phyloP scores from a whole-genome alignment of 371 early-diverging fungal genomes.

The Actinomortierella wolfii region DNA sequence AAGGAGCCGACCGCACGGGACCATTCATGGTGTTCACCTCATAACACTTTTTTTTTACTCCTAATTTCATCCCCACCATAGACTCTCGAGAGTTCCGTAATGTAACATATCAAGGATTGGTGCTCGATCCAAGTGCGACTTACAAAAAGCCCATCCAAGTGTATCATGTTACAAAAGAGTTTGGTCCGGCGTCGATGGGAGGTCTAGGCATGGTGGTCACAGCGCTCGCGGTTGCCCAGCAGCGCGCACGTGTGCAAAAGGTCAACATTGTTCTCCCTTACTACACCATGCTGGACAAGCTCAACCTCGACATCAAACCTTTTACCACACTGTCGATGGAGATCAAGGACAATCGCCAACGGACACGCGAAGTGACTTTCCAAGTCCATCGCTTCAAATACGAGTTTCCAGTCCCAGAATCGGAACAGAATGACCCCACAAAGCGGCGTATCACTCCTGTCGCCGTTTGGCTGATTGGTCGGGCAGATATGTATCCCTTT shows the following conservation, averaged over 20 bases:
- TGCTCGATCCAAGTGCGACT: constrained; percentile 17
- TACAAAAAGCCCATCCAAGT: constrained; percentile 46
- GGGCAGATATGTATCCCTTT: constrained; percentile 52
- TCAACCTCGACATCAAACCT: constrained; percentile 47
- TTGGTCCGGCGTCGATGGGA: constrained; percentile 65
- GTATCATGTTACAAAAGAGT: constrained; percentile 72
- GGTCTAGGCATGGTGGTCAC: constrained; percentile 66
- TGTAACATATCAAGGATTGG: constrained; percentile 55
- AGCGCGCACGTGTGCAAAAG: constrained; percentile 50
- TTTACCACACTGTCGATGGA: constrained; percentile 49
- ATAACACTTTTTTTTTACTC: constrained; percentile 3
- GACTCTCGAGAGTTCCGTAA: constrained; percentile 50
- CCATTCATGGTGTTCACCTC: neutral
- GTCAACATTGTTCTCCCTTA: constrained; percentile 63
- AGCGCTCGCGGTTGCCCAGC: constrained; percentile 60
- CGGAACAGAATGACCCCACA: constrained; percentile 19
- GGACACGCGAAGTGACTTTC: constrained; percentile 47
- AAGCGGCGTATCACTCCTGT: constrained; percentile 32
- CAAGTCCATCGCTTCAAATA: constrained; percentile 52
- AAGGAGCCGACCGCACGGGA: too few species aligned
- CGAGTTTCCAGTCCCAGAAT: constrained; percentile 23
- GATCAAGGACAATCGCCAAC: constrained; percentile 48
- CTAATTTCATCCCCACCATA: constrained; percentile 19
- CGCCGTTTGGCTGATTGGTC: constrained; percentile 62
- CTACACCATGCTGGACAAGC: constrained; percentile 54